Evolutionary conservation across 1,139 yeast genomes (phyloP).

Genomic region (Blastobotrys elegans): DNA sequence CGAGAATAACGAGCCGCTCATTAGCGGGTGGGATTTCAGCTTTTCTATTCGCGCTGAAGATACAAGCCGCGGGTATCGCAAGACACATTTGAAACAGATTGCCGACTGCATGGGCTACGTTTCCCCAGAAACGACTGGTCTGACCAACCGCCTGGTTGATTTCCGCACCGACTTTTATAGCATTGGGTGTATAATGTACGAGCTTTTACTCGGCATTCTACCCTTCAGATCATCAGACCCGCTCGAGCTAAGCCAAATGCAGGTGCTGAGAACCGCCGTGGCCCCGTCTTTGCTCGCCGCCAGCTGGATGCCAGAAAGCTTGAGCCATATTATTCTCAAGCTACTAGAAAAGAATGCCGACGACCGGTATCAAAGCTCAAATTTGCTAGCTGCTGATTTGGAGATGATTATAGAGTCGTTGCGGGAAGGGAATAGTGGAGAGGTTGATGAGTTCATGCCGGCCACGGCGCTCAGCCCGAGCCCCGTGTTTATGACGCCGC

Average conservation of each 20-base stretch:
- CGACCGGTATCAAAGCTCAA: slow-evolving; percentile 41
- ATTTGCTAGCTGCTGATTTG: slow-evolving; percentile 41
- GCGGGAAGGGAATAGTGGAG: slow-evolving; percentile 17
- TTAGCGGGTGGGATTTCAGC: slow-evolving; percentile 50
- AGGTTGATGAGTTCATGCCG: slow-evolving; percentile 25
- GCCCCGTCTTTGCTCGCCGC: slow-evolving; percentile 39
- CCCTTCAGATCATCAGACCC: slow-evolving; percentile 46
- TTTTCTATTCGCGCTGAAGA: slow-evolving; percentile 45
- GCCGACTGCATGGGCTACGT: slow-evolving; percentile 45
- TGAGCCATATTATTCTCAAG: slow-evolving; percentile 43
- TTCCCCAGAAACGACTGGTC: slow-evolving; percentile 50
- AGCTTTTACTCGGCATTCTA: slow-evolving; percentile 42
- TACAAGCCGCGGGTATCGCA: slow-evolving; percentile 33
- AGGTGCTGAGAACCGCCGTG: slow-evolving; percentile 41
- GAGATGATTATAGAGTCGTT: slow-evolving; percentile 25
- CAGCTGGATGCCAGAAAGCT: slow-evolving; percentile 40
- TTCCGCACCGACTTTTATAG: slow-evolving; percentile 50
- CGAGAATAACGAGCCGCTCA: slow-evolving; percentile 35
- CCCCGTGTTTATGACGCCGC: slow-evolving; percentile 32
- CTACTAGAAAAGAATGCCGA: slow-evolving; percentile 43
- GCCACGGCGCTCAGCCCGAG: slow-evolving; percentile 22
- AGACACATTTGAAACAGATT: slow-evolving; percentile 31
- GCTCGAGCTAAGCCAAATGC: slow-evolving; percentile 41
- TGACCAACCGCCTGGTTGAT: slow-evolving; percentile 41
- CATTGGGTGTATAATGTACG: slow-evolving; percentile 48